phyloP scores from a whole-genome alignment of 805 yeast species.

The Candida michaelii region DNA sequence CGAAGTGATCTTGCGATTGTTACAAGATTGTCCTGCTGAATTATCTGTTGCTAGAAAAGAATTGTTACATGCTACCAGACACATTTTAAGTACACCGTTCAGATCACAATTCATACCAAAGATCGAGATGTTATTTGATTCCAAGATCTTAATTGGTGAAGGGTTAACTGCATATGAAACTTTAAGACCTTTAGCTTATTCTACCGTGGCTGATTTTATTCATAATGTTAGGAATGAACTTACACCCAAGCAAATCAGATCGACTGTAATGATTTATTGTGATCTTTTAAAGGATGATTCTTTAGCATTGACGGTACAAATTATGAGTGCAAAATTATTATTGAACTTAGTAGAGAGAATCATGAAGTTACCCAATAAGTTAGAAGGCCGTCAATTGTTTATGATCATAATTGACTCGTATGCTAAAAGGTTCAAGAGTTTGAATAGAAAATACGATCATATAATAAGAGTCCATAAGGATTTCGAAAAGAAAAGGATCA shows the following conservation, averaged over 20 bases:
- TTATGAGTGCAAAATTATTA: conserved; percentile 91
- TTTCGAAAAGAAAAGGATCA: conserved; percentile 44
- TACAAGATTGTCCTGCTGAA: conserved; percentile 96
- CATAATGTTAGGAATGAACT: conserved; percentile 87
- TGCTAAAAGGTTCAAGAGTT: conserved; percentile 72
- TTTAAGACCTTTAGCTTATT: conserved; percentile 87
- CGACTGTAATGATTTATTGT: conserved; percentile 81
- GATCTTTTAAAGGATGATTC: conserved; percentile 76
- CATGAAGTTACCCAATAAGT: conserved; percentile 74
- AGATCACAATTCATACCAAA: conserved; percentile 80
- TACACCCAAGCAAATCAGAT: conserved; percentile 80
- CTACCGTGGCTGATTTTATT: conserved; percentile 92
- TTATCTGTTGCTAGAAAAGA: conserved; percentile 90
- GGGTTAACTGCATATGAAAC: conserved; percentile 92
- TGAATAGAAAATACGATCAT: conserved; percentile 69
- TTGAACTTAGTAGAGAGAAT: conserved; percentile 87
- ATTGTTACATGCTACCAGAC: conserved; percentile 88
- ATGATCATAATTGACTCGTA: conserved; percentile 86
- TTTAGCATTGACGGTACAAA: conserved; percentile 85
- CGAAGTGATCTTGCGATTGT: conserved; percentile 75
- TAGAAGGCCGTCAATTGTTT: conserved; percentile 80
- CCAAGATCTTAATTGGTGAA: conserved; percentile 82
- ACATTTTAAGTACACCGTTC: conserved; percentile 88
- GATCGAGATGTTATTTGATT: conserved; percentile 81
- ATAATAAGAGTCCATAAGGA: conserved; percentile 62